Evolutionary conservation across 805 yeast species (phyloP).

Genomic region (Naumovozyma baii): DNA sequence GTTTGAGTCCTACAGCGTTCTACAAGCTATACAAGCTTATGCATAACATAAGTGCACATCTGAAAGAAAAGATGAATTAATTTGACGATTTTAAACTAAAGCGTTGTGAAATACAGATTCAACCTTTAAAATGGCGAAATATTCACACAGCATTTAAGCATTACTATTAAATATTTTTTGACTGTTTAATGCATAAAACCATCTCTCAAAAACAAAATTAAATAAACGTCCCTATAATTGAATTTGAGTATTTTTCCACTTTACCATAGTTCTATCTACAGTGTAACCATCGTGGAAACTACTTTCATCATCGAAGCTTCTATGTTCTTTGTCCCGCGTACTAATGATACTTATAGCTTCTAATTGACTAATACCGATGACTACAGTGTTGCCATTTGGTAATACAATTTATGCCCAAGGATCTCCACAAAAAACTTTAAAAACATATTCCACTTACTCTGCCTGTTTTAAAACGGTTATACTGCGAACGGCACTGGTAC

Average conservation of each 20-base stretch:
- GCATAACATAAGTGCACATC: no score
- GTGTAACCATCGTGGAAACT: background rate
- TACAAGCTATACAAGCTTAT: no score
- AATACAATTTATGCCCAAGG: background rate
- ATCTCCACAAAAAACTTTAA: background rate
- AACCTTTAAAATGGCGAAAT: no score
- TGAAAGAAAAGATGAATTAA: no score
- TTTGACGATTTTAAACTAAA: no score
- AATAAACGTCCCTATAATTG: no score
- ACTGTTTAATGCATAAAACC: no score
- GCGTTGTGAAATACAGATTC: no score
- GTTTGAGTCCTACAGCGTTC: no score
- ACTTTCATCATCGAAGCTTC: constrained; percentile 18
- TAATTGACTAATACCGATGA: constrained; percentile 25
- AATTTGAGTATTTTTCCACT: background rate
- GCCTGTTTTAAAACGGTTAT: background rate
- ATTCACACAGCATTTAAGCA: no score
- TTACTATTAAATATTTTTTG: no score
- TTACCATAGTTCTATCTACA: background rate
- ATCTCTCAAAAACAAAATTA: no score
- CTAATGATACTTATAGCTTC: constrained; percentile 27
- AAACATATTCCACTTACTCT: background rate
- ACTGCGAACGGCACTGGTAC: background rate
- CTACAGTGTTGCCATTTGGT: constrained; percentile 9
- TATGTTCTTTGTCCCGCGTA: constrained; percentile 24